Evolutionary conservation across 768 basidiomycete genomes (phyloP).

Genomic region (Suillus plorans): DNA sequence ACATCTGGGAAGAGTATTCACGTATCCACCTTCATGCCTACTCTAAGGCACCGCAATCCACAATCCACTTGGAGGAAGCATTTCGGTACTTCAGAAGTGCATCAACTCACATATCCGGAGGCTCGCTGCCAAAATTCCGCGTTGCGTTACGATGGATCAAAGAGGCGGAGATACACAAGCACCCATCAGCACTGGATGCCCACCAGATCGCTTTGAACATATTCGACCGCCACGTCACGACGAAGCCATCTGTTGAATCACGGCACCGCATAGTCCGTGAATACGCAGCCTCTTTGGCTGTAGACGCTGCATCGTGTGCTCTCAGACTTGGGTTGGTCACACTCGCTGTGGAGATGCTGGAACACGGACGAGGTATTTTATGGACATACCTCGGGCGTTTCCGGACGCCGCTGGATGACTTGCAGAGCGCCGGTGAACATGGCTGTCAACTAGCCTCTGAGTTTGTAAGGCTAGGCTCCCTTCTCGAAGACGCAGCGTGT

Average conservation of each 20-base stretch:
- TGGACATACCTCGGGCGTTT: conserved; percentile 33
- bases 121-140: conserved; percentile 19
- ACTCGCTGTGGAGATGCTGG: conserved; percentile 31
- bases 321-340: conserved; percentile 21
- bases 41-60: conserved; percentile 18
- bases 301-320: conserved; percentile 27
- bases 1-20: conserved; percentile 23
- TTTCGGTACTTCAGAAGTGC: conserved; percentile 25
- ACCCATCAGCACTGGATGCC: conserved; percentile 28
- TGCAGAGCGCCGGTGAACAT: conserved; percentile 21
- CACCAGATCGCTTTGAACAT: conserved; percentile 28
- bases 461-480: conserved; percentile 21
- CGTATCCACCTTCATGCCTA: conserved; percentile 25
- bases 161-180: conserved; percentile 20
- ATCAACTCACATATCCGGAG: conserved; percentile 13
- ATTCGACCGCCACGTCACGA: conserved; percentile 19
- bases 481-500: conserved; percentile 14
- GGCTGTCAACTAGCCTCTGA: conserved; percentile 19
- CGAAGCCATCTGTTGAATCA: conserved; percentile 18
- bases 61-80: conserved; percentile 21
- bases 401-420: conserved; percentile 25
- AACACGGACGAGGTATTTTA: conserved; percentile 31
- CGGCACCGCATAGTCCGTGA: conserved; percentile 16
- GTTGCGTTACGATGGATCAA: conserved; percentile 23
- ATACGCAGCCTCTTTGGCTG: conserved; percentile 19